Percentiles rank a stretch among this genome's conserved stretches.
Conservation (phyloP, 2,329 filamentous ascomycete species). For the Paradendryphiella salina region DNA sequence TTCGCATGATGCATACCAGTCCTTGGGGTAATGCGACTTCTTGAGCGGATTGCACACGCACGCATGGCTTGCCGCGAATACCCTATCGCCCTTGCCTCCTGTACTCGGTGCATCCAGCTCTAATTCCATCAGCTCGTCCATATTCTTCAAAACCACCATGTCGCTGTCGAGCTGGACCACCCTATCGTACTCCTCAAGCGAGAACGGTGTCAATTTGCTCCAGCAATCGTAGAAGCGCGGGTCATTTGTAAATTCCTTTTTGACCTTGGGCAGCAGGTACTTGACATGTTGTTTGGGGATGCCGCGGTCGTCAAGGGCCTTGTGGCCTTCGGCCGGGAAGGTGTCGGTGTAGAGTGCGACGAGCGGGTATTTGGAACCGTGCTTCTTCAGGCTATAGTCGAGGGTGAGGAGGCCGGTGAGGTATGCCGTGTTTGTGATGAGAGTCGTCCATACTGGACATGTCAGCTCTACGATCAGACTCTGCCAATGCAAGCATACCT, state of each 20-base stretch:
- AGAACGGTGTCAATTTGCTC: slow-evolving; percentile 82
- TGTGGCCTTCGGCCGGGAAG: slow-evolving; percentile 69
- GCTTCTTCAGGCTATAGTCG: slow-evolving; percentile 71
- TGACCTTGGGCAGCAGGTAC: slow-evolving; percentile 68
- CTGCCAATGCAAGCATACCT: slow-evolving; percentile 30
- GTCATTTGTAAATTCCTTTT: slow-evolving; percentile 73
- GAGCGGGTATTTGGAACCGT: slow-evolving; percentile 71
- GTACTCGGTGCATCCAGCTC: slow-evolving; percentile 64
- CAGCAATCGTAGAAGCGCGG: slow-evolving; percentile 88
- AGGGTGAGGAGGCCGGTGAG: slow-evolving; percentile 82
- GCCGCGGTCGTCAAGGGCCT: slow-evolving; percentile 67
- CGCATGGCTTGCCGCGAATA: slow-evolving; percentile 83
- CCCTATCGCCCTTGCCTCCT: slow-evolving; percentile 60
- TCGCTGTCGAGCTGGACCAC: slow-evolving; percentile 86
- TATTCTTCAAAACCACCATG: slow-evolving; percentile 81
- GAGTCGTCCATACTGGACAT: slow-evolving; percentile 75
- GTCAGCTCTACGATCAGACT: neutral
- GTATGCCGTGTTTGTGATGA: slow-evolving; percentile 84
- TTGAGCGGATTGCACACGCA: slow-evolving; percentile 83
- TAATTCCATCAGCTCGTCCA: slow-evolving; percentile 92
- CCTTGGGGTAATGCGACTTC: slow-evolving; percentile 74
- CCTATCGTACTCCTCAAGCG: slow-evolving; percentile 73
- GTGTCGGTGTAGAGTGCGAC: slow-evolving; percentile 80
- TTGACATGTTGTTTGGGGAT: slow-evolving; percentile 72
- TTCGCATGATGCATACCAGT: slow-evolving; percentile 58